phyloP scores from a whole-genome alignment of 2,329 filamentous ascomycete species.

The Beauveria varroae region DNA sequence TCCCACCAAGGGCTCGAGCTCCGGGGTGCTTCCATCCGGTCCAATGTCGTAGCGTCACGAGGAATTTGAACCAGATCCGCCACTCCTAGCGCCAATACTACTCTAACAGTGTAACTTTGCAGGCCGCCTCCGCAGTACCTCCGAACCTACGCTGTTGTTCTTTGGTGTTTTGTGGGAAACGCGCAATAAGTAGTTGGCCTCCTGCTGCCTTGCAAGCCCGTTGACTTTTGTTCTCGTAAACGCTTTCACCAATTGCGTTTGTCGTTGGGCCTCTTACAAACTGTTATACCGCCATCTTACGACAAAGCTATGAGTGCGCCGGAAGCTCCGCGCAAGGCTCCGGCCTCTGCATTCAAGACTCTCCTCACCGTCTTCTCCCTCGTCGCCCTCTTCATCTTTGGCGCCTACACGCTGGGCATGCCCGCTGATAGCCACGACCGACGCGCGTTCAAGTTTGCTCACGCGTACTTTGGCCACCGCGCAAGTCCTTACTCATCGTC shows the following conservation, averaged over 20 bases:
- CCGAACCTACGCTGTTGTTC: not conserved
- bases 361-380: constrained; percentile 9
- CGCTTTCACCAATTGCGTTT: not conserved
- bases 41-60: constrained; percentile 5
- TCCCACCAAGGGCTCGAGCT: constrained; percentile 6
- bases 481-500: not conserved
- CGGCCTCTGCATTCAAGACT: not conserved
- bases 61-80: constrained; percentile 9
- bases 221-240: not conserved
- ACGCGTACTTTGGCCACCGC: constrained; percentile 3
- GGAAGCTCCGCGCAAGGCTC: not conserved
- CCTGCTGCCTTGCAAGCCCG: not conserved
- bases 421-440: constrained; percentile 3
- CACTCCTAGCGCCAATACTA: constrained; percentile 1
- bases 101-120: not conserved
- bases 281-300: not conserved
- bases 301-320: not conserved
- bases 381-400: constrained; percentile 11
- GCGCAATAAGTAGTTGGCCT: not conserved
- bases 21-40: not conserved
- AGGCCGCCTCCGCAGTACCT: constrained; percentile 8
- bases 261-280: not conserved
- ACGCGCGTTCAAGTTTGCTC: constrained; percentile 5
- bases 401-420: constrained; percentile 2
- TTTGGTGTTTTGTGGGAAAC: not conserved